Evolutionary conservation across 768 basidiomycete genomes (phyloP), one percentile per base, ranked within the genome.

Genomic region (Pisolithus microcarpus): DNA sequence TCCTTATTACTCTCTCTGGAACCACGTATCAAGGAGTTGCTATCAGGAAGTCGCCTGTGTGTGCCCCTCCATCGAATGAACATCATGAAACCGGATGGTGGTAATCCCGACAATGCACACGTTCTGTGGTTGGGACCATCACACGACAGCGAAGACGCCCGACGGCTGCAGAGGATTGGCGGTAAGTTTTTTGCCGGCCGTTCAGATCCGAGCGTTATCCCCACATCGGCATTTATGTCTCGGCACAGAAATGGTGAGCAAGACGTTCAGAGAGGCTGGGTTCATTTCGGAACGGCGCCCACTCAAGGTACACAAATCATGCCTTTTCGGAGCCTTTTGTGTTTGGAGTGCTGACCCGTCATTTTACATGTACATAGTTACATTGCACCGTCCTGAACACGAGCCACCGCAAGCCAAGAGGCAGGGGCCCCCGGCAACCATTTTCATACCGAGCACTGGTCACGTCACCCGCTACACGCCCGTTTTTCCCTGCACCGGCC

Each of bases 41-140:
- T 81, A 5, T 52, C 52, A 0, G 64, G 60, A 0, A 53, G 54
- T n/a, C 44, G 52, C 47, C 62, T 78, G 15, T 61, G 56, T 4
- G 65, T 78, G 2, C 65, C 72, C 1, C 66, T 88, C 10, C 71
- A 78, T 5, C 59, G 59, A 10, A 64, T 87, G 61, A 69, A 79
- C 43, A 72, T 81, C 46, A 74, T 78, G 76, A 63, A 64, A n/a
- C 69, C 73, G 0, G 67, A 72, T 5, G 54, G 64, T 1, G 62
- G 69, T 0, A 57, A 68, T 59, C 62, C 58, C 18, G 57, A 70
- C 58, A 56, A 70, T 39, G 80, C 81, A 5, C 75, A 81, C 49
- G 78, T 84, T 19, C 69, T 85, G 23, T 84, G 76, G 70, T 55
- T 76, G 10, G 81, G 79, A 1, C 81, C 84, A 1, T 51, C 63